Base-by-base conservation (phyloP, 108 stramenopile genomes). In the Fragilariopsis cylindrus region DNA sequence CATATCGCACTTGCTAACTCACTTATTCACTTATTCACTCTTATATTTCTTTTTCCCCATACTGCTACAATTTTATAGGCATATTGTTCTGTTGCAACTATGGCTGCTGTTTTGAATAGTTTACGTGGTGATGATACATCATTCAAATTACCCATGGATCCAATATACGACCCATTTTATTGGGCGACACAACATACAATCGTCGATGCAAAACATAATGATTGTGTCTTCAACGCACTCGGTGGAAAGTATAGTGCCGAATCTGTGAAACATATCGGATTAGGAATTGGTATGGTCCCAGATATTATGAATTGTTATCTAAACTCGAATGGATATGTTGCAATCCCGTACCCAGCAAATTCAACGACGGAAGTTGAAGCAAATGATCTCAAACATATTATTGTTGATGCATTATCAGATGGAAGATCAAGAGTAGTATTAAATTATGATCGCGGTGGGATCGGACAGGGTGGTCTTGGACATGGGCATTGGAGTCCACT, bases 401-500 rank as follows among this genome's bases (percentile, higher is more conserved):
- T 95, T 8, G 67, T 78, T 13, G 60, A 81, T 43, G 94, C 90
- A 3, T 60, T 95, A 3, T 54, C 68, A 30, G 83, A 88, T 62
- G 74, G 80, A 2, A 70, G 77, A n/a, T 56, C 88, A 2, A 68
- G 94, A 54, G 85, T 95, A 9, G 64, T 92, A 69, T 75, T 92
- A 45, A 95, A 95, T 75, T 95, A 81, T 46, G 83, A 91, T 68
- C 81, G 91, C 7, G 70, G 63, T 44, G 81, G 57, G 0, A 54
- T 89, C 15, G 84, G 81, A 2, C 94, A 95, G 72, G 93, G 86
- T n/a, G 66, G 70, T 4, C 8, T 69, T 60, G 98, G 98, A n/a
- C 84, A 82, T 8, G 98, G 98, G 12, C 98, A 99, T 76, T 99
- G 89, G 77, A 89, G 88, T 60, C 97, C 96, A 15, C 46, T 99